Evolutionary conservation across 176 grass and related monocot species (phyloP), one percentile per base, ranked within the genome.

Genomic region (Oryza australiensis): DNA sequence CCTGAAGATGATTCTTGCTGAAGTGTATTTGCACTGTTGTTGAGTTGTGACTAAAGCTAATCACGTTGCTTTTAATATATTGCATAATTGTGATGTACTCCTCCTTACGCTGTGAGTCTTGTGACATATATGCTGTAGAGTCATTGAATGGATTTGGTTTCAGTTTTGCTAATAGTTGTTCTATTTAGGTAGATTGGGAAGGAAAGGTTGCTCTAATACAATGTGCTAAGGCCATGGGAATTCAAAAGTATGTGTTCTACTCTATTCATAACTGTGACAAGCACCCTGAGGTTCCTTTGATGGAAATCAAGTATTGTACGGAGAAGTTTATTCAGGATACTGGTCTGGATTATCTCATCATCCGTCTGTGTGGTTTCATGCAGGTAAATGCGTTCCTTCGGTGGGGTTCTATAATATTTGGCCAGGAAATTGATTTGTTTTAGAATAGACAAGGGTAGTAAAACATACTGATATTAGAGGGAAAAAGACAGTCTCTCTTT

Each of bases 101-200:
- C 28, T 68, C 66, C 66, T 80, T 12, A 14, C 59, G 0, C 41
- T 63, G 20, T 9, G 51, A 15, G 12, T 84, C 75, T 8, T 49
- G 48, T 74, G 63, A 67, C 15, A 10, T 74, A 9, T 51, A 34
- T 68, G 32, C 70, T 3, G 12, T 64, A 12, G 41, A 45, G n/a
- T 30, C 29, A 84, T 64, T 35, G 38, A 35, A 60, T 3, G 41
- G 29, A 13, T 67, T 74, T 24, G 10, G 27, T 55, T 64, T 78
- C 37, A 18, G 32, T 57, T 22, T 18, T 26, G 42, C 79, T 86
- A 48, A 83, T 79, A 79, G 79, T 90, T 83, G 27, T 87, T 91
- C 32, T 83, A 71, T 90, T 96, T 95, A 98, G 95, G 95, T 98
- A 95, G 93, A 98, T 80, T 98, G 92, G 95, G 93, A 98, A 95